Percentiles rank a stretch among this genome's conserved stretches.
phyloP scores from a whole-genome alignment of 2,329 filamentous ascomycete species.

The Penicillium paneum region DNA sequence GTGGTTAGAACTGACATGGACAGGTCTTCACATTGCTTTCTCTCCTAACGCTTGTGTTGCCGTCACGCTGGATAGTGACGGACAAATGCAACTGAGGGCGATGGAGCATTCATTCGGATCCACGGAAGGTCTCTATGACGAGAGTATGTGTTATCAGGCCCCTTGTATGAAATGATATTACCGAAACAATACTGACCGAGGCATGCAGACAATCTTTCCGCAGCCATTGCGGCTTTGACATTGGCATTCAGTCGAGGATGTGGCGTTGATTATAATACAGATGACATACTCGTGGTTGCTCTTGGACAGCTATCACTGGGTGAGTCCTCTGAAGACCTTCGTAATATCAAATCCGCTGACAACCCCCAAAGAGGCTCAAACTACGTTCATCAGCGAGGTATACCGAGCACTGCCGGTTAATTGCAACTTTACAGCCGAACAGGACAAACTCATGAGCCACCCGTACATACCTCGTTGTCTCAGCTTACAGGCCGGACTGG shows the following conservation, averaged over 20 bases:
- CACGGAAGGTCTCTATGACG: constrained; percentile 35
- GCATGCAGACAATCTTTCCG: constrained; percentile 40
- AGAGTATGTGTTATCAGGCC: constrained; percentile 31
- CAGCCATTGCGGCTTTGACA: constrained; percentile 61
- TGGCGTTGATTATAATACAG: constrained; percentile 53
- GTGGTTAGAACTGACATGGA: constrained; percentile 11
- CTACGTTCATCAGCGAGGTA: constrained; percentile 63
- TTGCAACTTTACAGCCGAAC: constrained; percentile 79
- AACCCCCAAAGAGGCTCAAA: constrained; percentile 52
- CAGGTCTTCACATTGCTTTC: constrained; percentile 39
- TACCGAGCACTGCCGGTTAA: constrained; percentile 68
- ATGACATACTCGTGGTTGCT: constrained; percentile 67
- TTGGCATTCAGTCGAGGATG: constrained; percentile 51
- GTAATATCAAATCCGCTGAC: constrained; percentile 30
- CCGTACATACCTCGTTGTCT: constrained; percentile 70
- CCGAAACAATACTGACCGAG: constrained; percentile 4
- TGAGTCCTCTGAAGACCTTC: constrained; percentile 33
- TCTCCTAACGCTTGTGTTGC: constrained; percentile 46
- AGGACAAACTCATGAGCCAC: constrained; percentile 71
- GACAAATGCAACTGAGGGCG: constrained; percentile 37
- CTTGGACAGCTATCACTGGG: constrained; percentile 50
- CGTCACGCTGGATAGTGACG: constrained; percentile 38
- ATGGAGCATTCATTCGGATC: constrained; percentile 43
- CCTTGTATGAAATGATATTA: not conserved
- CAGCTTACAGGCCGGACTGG: constrained; percentile 74